Evolutionary conservation across 2,329 filamentous ascomycete genomes (phyloP), one percentile per base, ranked within the genome.

Genomic region (Cercospora nicotianae): DNA sequence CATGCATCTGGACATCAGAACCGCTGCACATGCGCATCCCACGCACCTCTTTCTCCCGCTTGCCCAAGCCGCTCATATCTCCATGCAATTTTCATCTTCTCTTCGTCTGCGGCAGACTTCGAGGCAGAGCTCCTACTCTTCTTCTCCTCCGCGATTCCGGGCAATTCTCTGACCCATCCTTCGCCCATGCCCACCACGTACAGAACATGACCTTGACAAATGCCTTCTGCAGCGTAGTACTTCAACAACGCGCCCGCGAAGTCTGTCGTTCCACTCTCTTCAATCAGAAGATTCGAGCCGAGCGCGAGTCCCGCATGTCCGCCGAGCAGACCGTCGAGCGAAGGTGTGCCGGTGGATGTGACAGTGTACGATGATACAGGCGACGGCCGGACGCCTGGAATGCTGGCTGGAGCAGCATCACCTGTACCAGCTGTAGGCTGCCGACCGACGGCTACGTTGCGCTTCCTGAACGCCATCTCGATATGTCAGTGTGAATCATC

Each of bases 31-130:
- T 13, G 30, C 26, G 28, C 26, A 63, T 48, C 36, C 58, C 42
- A 77, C 86, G 80, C 84, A 91, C 90, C 89, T 89, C 88, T 79
- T 63, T 84, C 85, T 51, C 88, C 88, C 73, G 89, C 89, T 72
- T 91, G 90, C 16, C 91, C 91, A 63, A 98, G 80, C 36, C 89
- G 87, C 80, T 98, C 94, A 81, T 99, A 99, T 79, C 95, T 87
- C 95, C 95, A 99, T 3, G 95, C 95, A 82, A 99, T 99, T 82
- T 97, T 98, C 95, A 99, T 98, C 80, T 90, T 94, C 70, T 94
- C 91, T 45, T 76, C 75, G 33, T 84, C 81, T n/a, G 67, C 67
- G 77, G 55, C 77, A 74, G 73, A 71, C 64, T 69, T 84, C 81
- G 63, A 74, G 9, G 76, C 75, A 30, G 53, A 51, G 18, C 48